Conservation (phyloP, 2,329 filamentous ascomycete species). For the Fulvia fulva region DNA sequence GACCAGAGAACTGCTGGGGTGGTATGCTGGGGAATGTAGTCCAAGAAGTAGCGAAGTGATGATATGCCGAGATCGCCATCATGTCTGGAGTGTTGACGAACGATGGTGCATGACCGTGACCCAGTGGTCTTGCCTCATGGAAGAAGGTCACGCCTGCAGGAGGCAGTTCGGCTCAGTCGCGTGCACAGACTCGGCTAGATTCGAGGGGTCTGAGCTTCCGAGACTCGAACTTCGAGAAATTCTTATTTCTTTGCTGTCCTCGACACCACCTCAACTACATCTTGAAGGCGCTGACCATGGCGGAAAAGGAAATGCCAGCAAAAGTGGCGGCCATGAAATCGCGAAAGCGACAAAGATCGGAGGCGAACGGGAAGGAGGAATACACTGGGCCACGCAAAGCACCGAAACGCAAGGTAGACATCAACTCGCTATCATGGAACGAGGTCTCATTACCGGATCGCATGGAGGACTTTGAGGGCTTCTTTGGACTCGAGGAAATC, state of each 20-base stretch:
- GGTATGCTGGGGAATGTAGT: background rate
- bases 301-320: constrained; percentile 35
- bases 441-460: constrained; percentile 67
- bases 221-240: background rate
- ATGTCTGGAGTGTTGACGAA: background rate
- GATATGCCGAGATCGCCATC: background rate
- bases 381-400: constrained; percentile 12
- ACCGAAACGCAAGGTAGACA: constrained; percentile 16
- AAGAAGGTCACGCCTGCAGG: background rate
- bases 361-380: constrained; percentile 13
- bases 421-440: constrained; percentile 53
- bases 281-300: background rate
- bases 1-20: background rate
- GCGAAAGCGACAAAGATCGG: constrained; percentile 43
- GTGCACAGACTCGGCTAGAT: background rate
- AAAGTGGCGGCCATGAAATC: constrained; percentile 40
- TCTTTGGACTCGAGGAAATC: constrained; percentile 87
- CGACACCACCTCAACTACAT: background rate
- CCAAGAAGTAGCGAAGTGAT: background rate
- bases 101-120: background rate
- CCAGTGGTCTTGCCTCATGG: background rate
- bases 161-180: background rate
- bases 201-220: background rate
- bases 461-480: constrained; percentile 85
- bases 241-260: too few relatives aligned